Evolutionary conservation across 345 rosid genomes (phyloP), one percentile per base, ranked within the genome.

Genomic region (Mallotus nudiflorus): DNA sequence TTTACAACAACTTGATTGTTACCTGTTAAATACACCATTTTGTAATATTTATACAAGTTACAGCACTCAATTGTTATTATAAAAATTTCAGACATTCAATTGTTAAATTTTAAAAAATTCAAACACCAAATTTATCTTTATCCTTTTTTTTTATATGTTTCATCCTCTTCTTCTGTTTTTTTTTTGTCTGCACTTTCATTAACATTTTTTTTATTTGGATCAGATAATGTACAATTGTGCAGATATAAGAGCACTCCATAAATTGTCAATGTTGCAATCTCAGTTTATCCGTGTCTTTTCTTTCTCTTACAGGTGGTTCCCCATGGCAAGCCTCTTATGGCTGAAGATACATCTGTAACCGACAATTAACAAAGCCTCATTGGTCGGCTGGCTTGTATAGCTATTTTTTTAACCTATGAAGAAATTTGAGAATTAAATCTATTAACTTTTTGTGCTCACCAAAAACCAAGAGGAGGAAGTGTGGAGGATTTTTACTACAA

Each of bases 161-260:
- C n/a, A n/a, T n/a, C n/a, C n/a, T n/a, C n/a, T n/a, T n/a, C n/a
- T n/a, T n/a, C n/a, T n/a, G n/a, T n/a, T n/a, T n/a, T n/a, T n/a
- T n/a, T n/a, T n/a, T n/a, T n/a, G n/a, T n/a, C n/a, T n/a, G n/a
- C n/a, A n/a, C n/a, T n/a, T n/a, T n/a, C n/a, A n/a, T n/a, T n/a
- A n/a, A n/a, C n/a, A n/a, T n/a, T n/a, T n/a, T n/a, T n/a, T n/a
- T n/a, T n/a, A n/a, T n/a, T n/a, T n/a, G n/a, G 89, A 85, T 60
- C 85, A 85, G 87, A 84, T 83, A 62, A 74, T 27, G 12, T 28
- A 20, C 50, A 3, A 13, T 44, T 31, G 4, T 31, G 22, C 37
- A 49, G 2, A 8, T 5, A 31, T 15, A 28, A 14, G 16, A 25
- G 28, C 45, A 42, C 20, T 24, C 1, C 4, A 46, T n/a, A 10